These are phyloP conservation scores for Neltuma alba DNA, from an alignment of 306 rosid species.

Conservation along the genomic window DNA sequence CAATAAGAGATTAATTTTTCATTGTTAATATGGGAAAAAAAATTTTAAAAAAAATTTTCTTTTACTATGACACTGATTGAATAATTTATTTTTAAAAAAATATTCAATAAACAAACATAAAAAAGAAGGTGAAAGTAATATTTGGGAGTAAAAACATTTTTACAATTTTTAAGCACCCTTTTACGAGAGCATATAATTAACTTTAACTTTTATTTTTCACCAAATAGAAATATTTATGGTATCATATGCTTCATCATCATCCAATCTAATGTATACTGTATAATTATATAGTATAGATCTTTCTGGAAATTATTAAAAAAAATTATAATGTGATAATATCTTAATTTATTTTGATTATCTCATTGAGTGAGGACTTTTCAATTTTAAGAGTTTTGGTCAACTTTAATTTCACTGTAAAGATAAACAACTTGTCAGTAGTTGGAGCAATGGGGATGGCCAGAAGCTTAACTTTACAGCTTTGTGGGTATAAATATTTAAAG, in stretches of 20 bases:
- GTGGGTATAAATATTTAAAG: slow-evolving; percentile 45
- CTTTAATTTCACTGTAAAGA: slow-evolving; percentile 78
- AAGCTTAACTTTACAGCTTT: slow-evolving; percentile 88
- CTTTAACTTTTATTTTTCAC: neutral
- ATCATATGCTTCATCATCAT: neutral
- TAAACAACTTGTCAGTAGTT: slow-evolving; percentile 87
- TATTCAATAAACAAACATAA: neutral
- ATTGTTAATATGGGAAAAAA: neutral
- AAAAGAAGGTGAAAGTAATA: neutral
- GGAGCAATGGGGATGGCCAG: slow-evolving; percentile 71
- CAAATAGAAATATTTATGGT: neutral
- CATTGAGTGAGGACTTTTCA: neutral
- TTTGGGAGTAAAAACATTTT: neutral
- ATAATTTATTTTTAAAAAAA: neutral
- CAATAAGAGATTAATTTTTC: neutral
- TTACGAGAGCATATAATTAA: neutral
- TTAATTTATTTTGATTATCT: neutral
- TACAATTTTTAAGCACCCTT: neutral
- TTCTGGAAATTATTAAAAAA: neutral
- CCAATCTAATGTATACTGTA: neutral
- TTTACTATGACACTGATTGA: neutral
- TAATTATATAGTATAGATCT: neutral
- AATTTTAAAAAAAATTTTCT: neutral
- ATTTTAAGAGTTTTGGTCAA: slow-evolving; percentile 62
- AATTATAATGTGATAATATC: neutral